Base-by-base conservation (phyloP, 495 filamentous ascomycete genomes). In the Penicillium pancosmium region DNA sequence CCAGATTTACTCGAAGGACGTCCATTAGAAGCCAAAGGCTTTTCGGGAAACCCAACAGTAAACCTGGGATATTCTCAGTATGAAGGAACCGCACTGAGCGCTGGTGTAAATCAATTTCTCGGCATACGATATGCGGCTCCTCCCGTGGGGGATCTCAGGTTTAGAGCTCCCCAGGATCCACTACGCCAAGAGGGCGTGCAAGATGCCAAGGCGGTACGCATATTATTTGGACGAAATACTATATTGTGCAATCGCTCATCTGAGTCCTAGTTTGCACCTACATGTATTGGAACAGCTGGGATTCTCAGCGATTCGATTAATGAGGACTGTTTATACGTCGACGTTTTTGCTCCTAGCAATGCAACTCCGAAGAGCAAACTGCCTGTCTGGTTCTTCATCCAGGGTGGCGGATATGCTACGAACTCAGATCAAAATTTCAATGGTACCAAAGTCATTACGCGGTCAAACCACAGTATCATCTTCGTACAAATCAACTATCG, bases 401-500 rank as follows among this genome's bases (percentile, higher is more conserved):
- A 88, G 62, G 88, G 88, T 11, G 88, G 89, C 16, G 88, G 87
- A 23, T 91, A 88, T 63, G 83, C 81, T 4, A 49, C 64, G 2
- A 80, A 86, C 64, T 70, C 80, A 46, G 89, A 89, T 66, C 75
- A 81, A 1, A 88, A 91, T 69, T 84, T 80, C 70, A 84, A 91
- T 60, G 87, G 83, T 2, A 82, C 74, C 5, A 70, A 75, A 10
- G 78, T 91, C 0, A 78, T 91, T 4, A 48, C 75, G 43, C 77
- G 79, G 33, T 84, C 83, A 0, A 78, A 74, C 2, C 59, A 69
- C 31, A 59, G 62, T 10, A 80, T 91, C 46, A 74, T 92, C 5
- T 75, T 90, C 38, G 84, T 93, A 5, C 87, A 84, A 57, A 85
- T 91, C 73, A 92, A 91, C 63, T 91, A 91, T 62, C 84, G 90